Base-by-base conservation (phyloP, 148 eudicot genomes). In the Persicaria maculosa region DNA sequence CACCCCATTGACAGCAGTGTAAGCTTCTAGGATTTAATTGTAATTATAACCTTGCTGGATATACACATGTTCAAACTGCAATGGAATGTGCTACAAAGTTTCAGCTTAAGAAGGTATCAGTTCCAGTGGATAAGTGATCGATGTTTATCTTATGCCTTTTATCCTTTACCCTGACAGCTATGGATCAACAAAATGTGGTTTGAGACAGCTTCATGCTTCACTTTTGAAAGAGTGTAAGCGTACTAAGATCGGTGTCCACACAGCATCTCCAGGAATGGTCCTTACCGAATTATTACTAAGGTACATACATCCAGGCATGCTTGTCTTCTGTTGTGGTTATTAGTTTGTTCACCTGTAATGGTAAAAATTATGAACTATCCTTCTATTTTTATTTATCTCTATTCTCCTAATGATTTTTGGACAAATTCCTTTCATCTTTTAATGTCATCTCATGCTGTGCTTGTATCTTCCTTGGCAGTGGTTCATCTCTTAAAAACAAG, bases 251-350 rank as follows among this genome's bases (percentile, higher is more conserved):
- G 97, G 99, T 69, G 91, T 95, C 59, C 99, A 95, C 79, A 92
- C 97, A 9, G 99, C 99, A 52, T 95, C 99, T 47, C 99, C 99
- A 10, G 99, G 99, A 82, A 95, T 95, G 99, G 99, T 95, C 52
- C 81, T 95, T 68, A 95, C 99, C 0, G 99, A 95, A 54, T 85
- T 95, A 83, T 81, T 95, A 20, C 79, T 95, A 77, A 92, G 99
- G 99, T 95, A 87, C 14, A 67, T 31, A 31, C 14, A 67, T 62
- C 40, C 14, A 40, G 44, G 22, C 9, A 50, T 6, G 8, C 40
- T 31, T 55, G 14, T 43, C 15, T 73, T 74, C 12, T 62, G 8
- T 47, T 46, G 47, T 14, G 36, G 7, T 44, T 20, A 50, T 52
- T 15, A 61, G 1, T 54, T 15, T 4, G 7, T 64, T 15, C 69